Evolutionary conservation across 2,329 filamentous ascomycete genomes (phyloP).

Genomic region (Simplicillium aogashimaense): DNA sequence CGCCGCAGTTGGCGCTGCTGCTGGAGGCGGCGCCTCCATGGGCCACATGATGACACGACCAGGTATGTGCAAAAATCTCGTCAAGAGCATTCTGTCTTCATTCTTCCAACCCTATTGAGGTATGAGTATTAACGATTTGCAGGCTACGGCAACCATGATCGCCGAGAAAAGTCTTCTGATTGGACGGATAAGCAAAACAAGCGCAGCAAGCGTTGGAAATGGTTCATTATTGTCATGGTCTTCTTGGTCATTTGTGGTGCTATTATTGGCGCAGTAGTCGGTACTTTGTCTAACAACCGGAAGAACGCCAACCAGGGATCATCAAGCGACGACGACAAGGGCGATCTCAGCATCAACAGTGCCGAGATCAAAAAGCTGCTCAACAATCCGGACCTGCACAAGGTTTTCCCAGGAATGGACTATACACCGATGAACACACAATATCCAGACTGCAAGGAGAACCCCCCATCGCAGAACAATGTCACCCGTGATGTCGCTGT

Average conservation of each 20-base stretch:
- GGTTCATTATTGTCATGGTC: constrained; percentile 57
- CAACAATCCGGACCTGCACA: constrained; percentile 74
- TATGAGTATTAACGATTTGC: constrained; percentile 1
- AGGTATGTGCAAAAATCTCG: no score
- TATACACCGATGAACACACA: constrained; percentile 90
- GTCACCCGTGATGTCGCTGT: constrained; percentile 86
- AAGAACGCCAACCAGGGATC: constrained; percentile 19
- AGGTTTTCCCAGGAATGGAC: constrained; percentile 90
- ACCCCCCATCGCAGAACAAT: constrained; percentile 85
- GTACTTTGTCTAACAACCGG: constrained; percentile 56
- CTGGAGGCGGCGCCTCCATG: constrained; percentile 24
- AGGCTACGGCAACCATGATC: constrained; percentile 21
- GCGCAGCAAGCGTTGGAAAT: constrained; percentile 57
- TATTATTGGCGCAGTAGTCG: constrained; percentile 65
- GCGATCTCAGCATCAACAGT: constrained; percentile 64
- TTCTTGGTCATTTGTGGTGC: constrained; percentile 57
- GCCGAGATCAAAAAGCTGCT: constrained; percentile 70
- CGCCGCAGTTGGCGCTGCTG: constrained; percentile 33
- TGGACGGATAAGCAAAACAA: constrained; percentile 52
- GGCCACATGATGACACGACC: background rate
- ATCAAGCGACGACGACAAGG: constrained; percentile 16
- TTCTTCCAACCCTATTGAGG: background rate
- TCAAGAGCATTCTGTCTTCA: no score
- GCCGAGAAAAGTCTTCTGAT: constrained; percentile 53
- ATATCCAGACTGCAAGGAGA: constrained; percentile 70